Base-by-base conservation (phyloP, 495 filamentous ascomycete genomes). In the Penicillium antarcticum region DNA sequence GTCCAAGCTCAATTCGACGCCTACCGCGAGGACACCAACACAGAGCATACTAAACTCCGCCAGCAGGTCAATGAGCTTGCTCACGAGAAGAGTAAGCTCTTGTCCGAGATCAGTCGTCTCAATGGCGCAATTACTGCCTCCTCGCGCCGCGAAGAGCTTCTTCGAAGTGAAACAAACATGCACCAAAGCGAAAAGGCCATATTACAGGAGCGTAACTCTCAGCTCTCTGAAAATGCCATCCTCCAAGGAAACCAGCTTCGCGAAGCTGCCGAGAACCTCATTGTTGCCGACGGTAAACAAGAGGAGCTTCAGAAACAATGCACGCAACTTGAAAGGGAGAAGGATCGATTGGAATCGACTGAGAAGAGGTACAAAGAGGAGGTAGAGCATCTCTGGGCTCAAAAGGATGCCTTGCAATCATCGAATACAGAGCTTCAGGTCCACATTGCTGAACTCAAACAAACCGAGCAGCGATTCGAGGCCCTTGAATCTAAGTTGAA, bases 321-420 rank as follows among this genome's bases (percentile, higher is more conserved):
- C 52, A 87, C 91, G 16, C 96, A 96, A 65, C 82, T 96, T 10
- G 95, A 92, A 66, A 92, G 92, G 0, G 92, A 97, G 61, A 95
- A 92, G 66, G 84, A 85, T 4, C 75, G 97, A 18, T 92, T 86
- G 87, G 95, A 92, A 71, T 88, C 81, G 40, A 92, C 97, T 50
- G 90, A 97, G 63, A 85, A 87, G 54, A 81, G 95, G 33, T 76
- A 97, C 16, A 85, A 76, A 52, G 87, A 91, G 41, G 95, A 97
- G 53, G 95, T 90, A 45, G 87, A 91, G 53, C 80, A 72, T 11
- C 74, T 97, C n/a, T 74, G 87, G 31, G 87, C 95, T 51, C 95
- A 98, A 63, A 85, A 87, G 36, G 75, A 79, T 34, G 81, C 90
- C 18, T 83, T 97, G 2, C 94, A 95, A 62, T 81, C 77, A 37